phyloP scores from a whole-genome alignment of 2,329 filamentous ascomycete genomes.

The Cladophialophora yegresii region DNA sequence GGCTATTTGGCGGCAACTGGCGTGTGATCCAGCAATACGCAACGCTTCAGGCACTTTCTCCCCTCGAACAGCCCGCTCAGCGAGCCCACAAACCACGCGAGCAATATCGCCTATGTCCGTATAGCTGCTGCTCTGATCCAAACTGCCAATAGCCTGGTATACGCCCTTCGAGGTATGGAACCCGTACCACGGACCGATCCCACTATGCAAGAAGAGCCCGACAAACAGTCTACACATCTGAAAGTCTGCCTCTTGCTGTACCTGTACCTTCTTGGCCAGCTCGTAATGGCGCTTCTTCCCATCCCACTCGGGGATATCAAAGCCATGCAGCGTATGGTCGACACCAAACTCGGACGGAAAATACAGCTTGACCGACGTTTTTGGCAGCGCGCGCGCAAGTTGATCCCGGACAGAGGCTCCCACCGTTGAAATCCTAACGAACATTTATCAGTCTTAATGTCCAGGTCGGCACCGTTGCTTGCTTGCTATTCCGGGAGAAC shows the following conservation, averaged over 20 bases:
- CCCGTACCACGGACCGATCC: conserved; percentile 43
- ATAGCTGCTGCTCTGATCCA: conserved; percentile 38
- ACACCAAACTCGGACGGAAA: conserved; percentile 46
- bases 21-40: conserved; percentile 39
- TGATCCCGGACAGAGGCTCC: conserved; percentile 41
- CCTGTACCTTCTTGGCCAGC: conserved; percentile 29
- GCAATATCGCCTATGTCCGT: conserved; percentile 41
- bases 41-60: conserved; percentile 37
- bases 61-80: conserved; percentile 1
- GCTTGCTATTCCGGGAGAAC: background rate
- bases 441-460: background rate
- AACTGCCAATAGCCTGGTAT: conserved; percentile 40
- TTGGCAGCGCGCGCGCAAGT: conserved; percentile 36
- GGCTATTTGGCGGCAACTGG: conserved; percentile 36
- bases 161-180: conserved; percentile 38
- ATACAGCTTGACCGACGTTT: conserved; percentile 40
- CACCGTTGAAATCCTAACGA: conserved; percentile 32
- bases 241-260: conserved; percentile 19
- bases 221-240: conserved; percentile 41
- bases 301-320: conserved; percentile 42
- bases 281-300: conserved; percentile 40
- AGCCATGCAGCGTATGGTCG: conserved; percentile 44
- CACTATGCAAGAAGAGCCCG: conserved; percentile 42
- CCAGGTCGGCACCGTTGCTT: too few relatives aligned
- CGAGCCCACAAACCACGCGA: conserved; percentile 36